Evolutionary conservation across 805 yeast species (phyloP).

Genomic region (Saccharomycopsis sp.): DNA sequence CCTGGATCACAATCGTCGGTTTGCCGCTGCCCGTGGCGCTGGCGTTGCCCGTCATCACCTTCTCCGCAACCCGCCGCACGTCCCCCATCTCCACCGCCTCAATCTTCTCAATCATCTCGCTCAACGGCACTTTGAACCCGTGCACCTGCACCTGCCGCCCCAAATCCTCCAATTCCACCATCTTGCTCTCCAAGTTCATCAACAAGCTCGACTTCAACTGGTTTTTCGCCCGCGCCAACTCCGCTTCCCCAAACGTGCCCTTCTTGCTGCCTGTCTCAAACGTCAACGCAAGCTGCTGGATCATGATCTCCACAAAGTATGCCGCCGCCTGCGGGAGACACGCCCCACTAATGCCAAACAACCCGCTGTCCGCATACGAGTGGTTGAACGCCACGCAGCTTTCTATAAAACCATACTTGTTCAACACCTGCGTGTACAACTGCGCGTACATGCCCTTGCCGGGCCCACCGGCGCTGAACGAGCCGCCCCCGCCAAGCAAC

Average conservation of each 20-base stretch:
- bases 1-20: constrained; percentile 88
- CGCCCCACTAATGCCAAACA: constrained; percentile 81
- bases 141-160: constrained; percentile 91
- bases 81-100: constrained; percentile 60
- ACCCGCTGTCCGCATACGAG: constrained; percentile 81
- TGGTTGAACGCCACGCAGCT: constrained; percentile 83
- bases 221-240: constrained; percentile 84
- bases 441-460: constrained; percentile 98
- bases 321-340: constrained; percentile 83
- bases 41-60: constrained; percentile 62
- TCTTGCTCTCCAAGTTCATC: constrained; percentile 87
- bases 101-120: constrained; percentile 75
- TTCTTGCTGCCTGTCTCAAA: constrained; percentile 33
- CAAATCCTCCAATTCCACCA: constrained; percentile 91
- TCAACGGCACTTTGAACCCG: constrained; percentile 62
- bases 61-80: constrained; percentile 61
- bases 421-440: constrained; percentile 81
- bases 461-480: constrained; percentile 98
- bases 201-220: constrained; percentile 79
- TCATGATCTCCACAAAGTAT: constrained; percentile 71
- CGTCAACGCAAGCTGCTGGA: constrained; percentile 46
- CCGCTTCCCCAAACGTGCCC: constrained; percentile 33
- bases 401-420: constrained; percentile 86
- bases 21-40: constrained; percentile 45
- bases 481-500: constrained; percentile 91